phyloP scores from a whole-genome alignment of 768 basidiomycete species.

The Macrocybe gigantea region DNA sequence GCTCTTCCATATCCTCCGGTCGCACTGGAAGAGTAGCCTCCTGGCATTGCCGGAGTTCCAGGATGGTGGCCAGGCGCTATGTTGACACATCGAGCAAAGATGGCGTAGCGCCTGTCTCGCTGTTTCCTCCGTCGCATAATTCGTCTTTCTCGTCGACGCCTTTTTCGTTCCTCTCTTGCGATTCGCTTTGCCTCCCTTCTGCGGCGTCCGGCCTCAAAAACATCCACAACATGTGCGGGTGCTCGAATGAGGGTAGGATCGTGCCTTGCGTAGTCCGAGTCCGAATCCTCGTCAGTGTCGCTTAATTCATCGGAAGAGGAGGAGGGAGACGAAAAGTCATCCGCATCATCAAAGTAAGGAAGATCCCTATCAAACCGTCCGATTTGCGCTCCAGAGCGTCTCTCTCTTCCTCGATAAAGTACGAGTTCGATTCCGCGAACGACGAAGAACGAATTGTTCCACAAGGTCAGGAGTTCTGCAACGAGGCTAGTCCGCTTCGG shows the following conservation, averaged over 20 bases:
- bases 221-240: conserved; percentile 28
- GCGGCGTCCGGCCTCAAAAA: conserved; percentile 44
- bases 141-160: conserved; percentile 46
- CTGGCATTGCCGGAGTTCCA: too few species aligned
- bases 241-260: conserved; percentile 26
- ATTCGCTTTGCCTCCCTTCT: conserved; percentile 37
- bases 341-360: conserved; percentile 39
- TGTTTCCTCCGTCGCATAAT: too few species aligned
- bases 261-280: conserved; percentile 31
- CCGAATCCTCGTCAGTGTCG: conserved; percentile 31
- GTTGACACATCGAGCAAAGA: too few species aligned
- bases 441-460: conserved; percentile 75
- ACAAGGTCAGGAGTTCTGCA: conserved; percentile 71
- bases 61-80: too few species aligned
- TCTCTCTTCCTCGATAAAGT: conserved; percentile 75
- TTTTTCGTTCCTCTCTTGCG: conserved; percentile 50
- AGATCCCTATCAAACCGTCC: conserved; percentile 53
- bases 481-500: conserved; percentile 55
- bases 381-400: conserved; percentile 58
- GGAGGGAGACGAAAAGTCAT: conserved; percentile 32
- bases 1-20: too few species aligned
- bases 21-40: too few species aligned
- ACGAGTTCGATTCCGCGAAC: conserved; percentile 73
- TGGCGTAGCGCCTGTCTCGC: too few species aligned
- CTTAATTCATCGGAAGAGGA: conserved; percentile 36